Percentiles rank a stretch among this genome's conserved stretches.
Conservation (phyloP, 1,139 yeast genomes). For the Ogataea hybrid region DNA sequence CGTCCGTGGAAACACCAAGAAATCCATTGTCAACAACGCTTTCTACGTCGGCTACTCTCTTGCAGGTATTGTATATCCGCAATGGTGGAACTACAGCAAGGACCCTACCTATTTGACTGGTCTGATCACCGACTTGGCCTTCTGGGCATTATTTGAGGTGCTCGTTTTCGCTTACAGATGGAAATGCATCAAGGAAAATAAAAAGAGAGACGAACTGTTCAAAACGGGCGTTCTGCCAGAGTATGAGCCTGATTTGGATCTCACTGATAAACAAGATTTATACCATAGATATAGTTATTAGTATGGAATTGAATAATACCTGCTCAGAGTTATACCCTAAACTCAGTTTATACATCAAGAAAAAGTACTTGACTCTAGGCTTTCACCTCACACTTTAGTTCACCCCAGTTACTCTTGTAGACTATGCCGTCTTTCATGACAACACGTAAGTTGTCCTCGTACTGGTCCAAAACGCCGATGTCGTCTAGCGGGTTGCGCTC, state of each 20-base stretch:
- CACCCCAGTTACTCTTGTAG: constrained; percentile 16
- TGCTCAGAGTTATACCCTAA: too few relatives aligned
- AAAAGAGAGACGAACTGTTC: constrained; percentile 14
- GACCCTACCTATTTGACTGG: constrained; percentile 24
- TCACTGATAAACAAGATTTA: constrained; percentile 29
- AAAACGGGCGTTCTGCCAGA: constrained; percentile 33
- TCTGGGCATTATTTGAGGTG: constrained; percentile 22
- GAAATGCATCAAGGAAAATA: constrained; percentile 18
- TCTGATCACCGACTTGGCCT: constrained; percentile 26
- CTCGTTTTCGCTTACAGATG: constrained; percentile 15
- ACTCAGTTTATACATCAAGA: too few relatives aligned
- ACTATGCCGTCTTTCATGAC: constrained; percentile 31
- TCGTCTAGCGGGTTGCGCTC: constrained; percentile 28
- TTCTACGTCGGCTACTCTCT: constrained; percentile 61
- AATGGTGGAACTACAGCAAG: constrained; percentile 43
- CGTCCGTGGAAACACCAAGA: constrained; percentile 65
- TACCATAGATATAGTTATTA: constrained; percentile 27
- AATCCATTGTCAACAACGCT: constrained; percentile 56
- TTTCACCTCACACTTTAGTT: neutral
- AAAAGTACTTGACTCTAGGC: too few relatives aligned
- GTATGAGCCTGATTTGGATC: constrained; percentile 22
- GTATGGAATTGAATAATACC: too few relatives aligned
- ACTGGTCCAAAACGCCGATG: constrained; percentile 27
- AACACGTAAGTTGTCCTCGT: constrained; percentile 23
- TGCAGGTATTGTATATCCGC: constrained; percentile 73